These are phyloP conservation scores for Pichia gijzeniarum DNA, from an alignment of 805 yeast genomes.

Conservation along the genomic window DNA sequence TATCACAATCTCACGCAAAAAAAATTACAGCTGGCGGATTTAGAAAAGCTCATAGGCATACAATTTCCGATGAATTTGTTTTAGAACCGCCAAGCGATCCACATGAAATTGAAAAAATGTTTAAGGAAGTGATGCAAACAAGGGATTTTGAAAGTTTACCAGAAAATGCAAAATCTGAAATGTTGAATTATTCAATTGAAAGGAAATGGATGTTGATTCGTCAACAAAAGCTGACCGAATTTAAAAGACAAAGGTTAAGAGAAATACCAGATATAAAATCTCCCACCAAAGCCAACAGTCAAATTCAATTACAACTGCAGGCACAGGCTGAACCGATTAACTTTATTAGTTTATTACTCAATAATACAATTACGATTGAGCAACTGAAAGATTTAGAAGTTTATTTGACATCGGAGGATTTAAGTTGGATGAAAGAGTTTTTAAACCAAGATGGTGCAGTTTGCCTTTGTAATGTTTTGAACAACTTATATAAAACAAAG, in stretches of 20 bases:
- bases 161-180: slow-evolving; percentile 64
- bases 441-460: slow-evolving; percentile 84
- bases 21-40: slow-evolving; percentile 19
- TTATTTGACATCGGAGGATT: slow-evolving; percentile 74
- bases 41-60: slow-evolving; percentile 31
- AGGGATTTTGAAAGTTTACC: slow-evolving; percentile 67
- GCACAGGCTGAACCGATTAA: slow-evolving; percentile 34
- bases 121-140: slow-evolving; percentile 72
- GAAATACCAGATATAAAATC: slow-evolving; percentile 4
- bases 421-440: slow-evolving; percentile 77
- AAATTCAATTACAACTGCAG: slow-evolving; percentile 25
- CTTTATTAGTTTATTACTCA: slow-evolving; percentile 68
- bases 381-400: slow-evolving; percentile 85
- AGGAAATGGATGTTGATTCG: slow-evolving; percentile 89
- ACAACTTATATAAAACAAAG: slow-evolving; percentile 30
- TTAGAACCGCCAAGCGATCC: slow-evolving; percentile 65
- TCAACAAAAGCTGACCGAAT: slow-evolving; percentile 78
- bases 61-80: slow-evolving; percentile 34
- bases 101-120: slow-evolving; percentile 64
- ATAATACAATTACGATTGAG: slow-evolving; percentile 57
- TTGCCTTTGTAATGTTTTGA: slow-evolving; percentile 70
- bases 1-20: slow-evolving; percentile 26
- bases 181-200: slow-evolving; percentile 65
- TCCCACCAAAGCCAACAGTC: slow-evolving; percentile 8
- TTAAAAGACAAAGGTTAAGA: slow-evolving; percentile 39